phyloP scores from a whole-genome alignment of 2,329 filamentous ascomycete genomes.

The Fusarium secorum region DNA sequence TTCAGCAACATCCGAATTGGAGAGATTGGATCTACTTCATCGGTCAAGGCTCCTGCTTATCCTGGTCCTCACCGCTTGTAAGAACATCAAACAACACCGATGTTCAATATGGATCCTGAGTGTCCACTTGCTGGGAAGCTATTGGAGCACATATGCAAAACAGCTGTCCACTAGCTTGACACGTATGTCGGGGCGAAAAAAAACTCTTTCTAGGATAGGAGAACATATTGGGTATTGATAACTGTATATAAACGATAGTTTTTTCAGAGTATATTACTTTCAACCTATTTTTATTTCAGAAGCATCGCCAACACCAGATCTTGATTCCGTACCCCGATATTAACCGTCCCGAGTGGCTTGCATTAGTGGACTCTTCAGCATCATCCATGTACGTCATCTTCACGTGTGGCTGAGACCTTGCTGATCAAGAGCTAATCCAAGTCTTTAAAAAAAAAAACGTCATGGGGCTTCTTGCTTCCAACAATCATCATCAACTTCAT shows the following conservation, averaged over 20 bases:
- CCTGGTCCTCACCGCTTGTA: slow-evolving; percentile 9
- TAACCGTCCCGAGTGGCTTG: background rate
- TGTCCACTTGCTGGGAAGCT: background rate
- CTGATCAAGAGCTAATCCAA: slow-evolving; percentile 1
- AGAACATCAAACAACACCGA: background rate
- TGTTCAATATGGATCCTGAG: background rate
- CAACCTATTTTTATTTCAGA: background rate
- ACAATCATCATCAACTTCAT: background rate
- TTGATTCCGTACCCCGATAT: background rate
- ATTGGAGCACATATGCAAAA: slow-evolving; percentile 26
- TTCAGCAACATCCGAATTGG: slow-evolving; percentile 68
- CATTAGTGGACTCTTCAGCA: slow-evolving; percentile 1
- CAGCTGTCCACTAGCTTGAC: slow-evolving; percentile 23
- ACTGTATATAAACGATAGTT: background rate
- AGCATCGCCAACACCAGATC: background rate
- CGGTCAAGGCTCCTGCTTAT: slow-evolving; percentile 8
- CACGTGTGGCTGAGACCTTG: background rate
- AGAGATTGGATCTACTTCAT: slow-evolving; percentile 61
- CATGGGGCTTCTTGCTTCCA: slow-evolving; percentile 13
- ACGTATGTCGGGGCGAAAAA: slow-evolving; percentile 11
- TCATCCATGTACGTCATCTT: slow-evolving; percentile 14
- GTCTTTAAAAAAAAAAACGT: slow-evolving; percentile 2
- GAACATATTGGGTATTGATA: background rate
- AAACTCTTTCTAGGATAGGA: background rate
- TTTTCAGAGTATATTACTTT: background rate